Evolutionary conservation across 805 yeast species (phyloP), one percentile per base, ranked within the genome.

Genomic region (Sugiyamaella chiloensis): DNA sequence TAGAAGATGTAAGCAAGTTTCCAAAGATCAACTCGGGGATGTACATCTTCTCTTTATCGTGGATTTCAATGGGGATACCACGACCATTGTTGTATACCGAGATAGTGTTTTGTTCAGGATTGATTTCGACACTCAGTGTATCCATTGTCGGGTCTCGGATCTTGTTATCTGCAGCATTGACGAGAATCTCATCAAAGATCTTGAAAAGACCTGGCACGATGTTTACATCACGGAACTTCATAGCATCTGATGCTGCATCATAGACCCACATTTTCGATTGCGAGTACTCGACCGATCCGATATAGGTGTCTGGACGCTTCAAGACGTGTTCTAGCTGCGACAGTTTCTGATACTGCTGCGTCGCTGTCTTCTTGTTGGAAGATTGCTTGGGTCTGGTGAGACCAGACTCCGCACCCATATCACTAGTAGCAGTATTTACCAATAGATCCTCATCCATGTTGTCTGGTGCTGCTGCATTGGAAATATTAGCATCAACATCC

Each of bases 101-200:
- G 37, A 93, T 86, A 16, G 77, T 60, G 61, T 88, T 88, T 44
- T 75, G 73, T 50, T 83, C 96, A 3, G 83, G 73, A 58, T 87
- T 83, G 48, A 93, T 87, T 32, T 69, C 75, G n/a, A 93, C 98
- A 48, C 81, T 87, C 52, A 93, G 79, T 58, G 77, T 80, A 57
- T 81, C 85, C 99, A 93, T 93, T 7, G 76, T 57, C 1, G 96
- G 88, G 63, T 93, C 99, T 57, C 98, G 80, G 52, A 91, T 91
- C 70, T 93, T 93, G 72, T 93, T 93, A 68, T 93, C 99, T 11
- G 99, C 99, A 4, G 99, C 98, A 66, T 93, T 93, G 46, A 93
- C 99, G 52, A 93, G 72, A 50, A 93, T 90, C 69, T 93, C 99
- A 66, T 93, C 99, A 64, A 93, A 93, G 47, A 93, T 91, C 69